phyloP scores from a whole-genome alignment of 306 rosid species.

The Quercus engelmannii region DNA sequence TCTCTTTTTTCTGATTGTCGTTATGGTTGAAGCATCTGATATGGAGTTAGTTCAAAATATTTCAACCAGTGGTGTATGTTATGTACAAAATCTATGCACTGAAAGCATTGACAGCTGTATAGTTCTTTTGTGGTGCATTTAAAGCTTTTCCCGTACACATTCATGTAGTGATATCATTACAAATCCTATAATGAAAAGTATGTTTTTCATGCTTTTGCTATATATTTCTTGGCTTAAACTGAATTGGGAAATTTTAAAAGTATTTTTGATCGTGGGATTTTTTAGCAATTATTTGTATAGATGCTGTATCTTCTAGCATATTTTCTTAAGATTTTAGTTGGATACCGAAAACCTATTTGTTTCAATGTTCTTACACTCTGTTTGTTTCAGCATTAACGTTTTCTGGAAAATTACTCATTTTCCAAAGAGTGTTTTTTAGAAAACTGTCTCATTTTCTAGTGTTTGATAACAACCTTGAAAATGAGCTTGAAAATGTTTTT shows the following conservation, averaged over 20 bases:
- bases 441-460: too few relatives aligned
- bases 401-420: too few relatives aligned
- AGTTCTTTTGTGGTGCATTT: background rate
- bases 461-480: too few relatives aligned
- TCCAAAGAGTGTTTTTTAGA: too few relatives aligned
- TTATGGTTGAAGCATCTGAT: constrained; percentile 2
- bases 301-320: background rate
- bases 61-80: background rate
- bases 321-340: background rate
- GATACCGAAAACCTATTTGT: background rate
- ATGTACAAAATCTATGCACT: background rate
- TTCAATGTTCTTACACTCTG: background rate
- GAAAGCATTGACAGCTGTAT: background rate
- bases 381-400: too few relatives aligned
- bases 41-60: background rate
- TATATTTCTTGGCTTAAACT: background rate
- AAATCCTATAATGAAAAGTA: background rate
- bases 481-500: too few relatives aligned
- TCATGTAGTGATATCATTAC: background rate
- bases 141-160: background rate
- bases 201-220: background rate
- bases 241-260: background rate
- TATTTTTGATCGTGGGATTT: background rate
- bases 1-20: background rate
- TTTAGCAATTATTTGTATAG: background rate